These are phyloP conservation scores for Cercospora janseana DNA, from an alignment of 2,329 filamentous ascomycete species.

Conservation along the genomic window DNA sequence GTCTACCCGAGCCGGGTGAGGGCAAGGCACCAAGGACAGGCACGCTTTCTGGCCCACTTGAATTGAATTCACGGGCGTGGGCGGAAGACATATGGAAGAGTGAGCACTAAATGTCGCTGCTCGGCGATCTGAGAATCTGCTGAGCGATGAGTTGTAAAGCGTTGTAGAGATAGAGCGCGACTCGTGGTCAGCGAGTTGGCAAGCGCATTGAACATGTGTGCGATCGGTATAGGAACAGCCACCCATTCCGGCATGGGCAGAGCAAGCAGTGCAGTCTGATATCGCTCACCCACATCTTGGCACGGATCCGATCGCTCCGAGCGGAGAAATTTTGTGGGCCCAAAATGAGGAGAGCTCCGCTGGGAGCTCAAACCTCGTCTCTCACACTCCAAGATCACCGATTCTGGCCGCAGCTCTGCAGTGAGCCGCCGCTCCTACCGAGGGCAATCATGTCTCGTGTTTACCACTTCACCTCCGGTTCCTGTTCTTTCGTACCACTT, in stretches of 20 bases:
- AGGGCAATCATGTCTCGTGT: conserved; percentile 11
- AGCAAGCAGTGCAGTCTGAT: too few species aligned
- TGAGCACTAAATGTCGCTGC: background rate
- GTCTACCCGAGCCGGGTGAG: conserved; percentile 72
- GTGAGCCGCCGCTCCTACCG: conserved; percentile 6
- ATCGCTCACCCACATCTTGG: too few species aligned
- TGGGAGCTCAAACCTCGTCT: conserved; percentile 10
- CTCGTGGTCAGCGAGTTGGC: too few species aligned
- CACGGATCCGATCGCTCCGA: conserved; percentile 4
- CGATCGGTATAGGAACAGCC: too few species aligned
- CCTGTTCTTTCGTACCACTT: background rate
- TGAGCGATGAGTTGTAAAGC: background rate
- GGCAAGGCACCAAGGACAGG: conserved; percentile 63
- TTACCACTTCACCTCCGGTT: background rate
- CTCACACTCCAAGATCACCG: conserved; percentile 2
- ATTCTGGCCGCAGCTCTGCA: conserved; percentile 3
- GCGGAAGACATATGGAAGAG: conserved; percentile 32
- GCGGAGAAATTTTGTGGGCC: background rate
- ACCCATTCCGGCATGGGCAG: too few species aligned
- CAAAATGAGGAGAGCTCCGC: background rate
- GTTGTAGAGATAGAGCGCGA: too few species aligned
- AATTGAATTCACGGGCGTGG: conserved; percentile 35
- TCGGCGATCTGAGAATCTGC: too few species aligned
- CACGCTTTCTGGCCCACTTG: conserved; percentile 46
- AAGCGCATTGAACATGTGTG: too few species aligned